Conservation (phyloP, 495 filamentous ascomycete genomes). For the Penicillium lagena region DNA sequence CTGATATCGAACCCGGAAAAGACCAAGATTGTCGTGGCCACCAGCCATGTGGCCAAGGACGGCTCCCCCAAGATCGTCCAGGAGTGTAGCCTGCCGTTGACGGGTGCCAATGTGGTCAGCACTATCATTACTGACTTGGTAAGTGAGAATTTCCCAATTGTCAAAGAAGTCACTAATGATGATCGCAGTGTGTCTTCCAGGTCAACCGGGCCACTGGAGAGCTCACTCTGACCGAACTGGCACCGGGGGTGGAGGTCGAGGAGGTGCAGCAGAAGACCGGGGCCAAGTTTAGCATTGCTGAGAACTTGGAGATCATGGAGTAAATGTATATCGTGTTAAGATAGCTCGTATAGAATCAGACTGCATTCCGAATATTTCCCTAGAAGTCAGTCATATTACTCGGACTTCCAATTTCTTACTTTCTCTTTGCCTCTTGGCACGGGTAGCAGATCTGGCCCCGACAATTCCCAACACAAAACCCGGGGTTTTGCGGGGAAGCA, state of each 20-base stretch:
- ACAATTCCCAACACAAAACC: not conserved
- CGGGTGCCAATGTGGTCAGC: conserved; percentile 76
- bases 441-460: no score
- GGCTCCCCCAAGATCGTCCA: conserved; percentile 82
- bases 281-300: conserved; percentile 67
- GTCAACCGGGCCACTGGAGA: conserved; percentile 70
- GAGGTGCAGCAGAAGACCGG: conserved; percentile 83
- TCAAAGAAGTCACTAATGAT: not conserved
- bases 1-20: conserved; percentile 74
- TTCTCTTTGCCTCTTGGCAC: no score
- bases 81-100: conserved; percentile 80
- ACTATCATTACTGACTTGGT: conserved; percentile 90
- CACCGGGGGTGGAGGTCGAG: conserved; percentile 76
- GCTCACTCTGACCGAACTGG: conserved; percentile 75
- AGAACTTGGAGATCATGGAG: conserved; percentile 70
- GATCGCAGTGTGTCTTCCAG: conserved; percentile 66
- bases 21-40: conserved; percentile 89
- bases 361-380: no score
- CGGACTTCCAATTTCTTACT: no score
- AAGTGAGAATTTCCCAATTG: conserved; percentile 21
- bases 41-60: conserved; percentile 88
- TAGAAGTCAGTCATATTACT: no score
- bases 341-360: no score
- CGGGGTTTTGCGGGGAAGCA: conserved; percentile 6
- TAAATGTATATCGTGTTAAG: conserved; percentile 20